These are phyloP conservation scores for Vitis hybrid DNA, from an alignment of 177 flowering plant species.

Conservation along the genomic window DNA sequence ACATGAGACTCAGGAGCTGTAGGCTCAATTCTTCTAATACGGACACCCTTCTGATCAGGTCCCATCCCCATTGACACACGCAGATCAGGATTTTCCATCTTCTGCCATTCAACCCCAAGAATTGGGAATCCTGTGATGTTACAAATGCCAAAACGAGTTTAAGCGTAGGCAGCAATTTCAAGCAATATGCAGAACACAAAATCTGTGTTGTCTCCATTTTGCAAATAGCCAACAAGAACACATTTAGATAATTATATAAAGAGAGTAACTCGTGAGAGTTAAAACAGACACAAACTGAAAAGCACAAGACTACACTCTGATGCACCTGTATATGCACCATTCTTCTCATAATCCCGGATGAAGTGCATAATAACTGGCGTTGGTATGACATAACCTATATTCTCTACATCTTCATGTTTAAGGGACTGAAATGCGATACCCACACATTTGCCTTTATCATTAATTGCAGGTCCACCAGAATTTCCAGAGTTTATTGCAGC, in stretches of 20 bases:
- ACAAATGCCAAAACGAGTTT: neutral
- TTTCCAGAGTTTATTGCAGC: slow-evolving; percentile 99
- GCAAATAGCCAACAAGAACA: no score
- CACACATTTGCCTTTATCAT: slow-evolving; percentile 88
- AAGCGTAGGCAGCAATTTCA: neutral
- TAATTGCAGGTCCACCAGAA: slow-evolving; percentile 99
- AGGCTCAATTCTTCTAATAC: slow-evolving; percentile 87
- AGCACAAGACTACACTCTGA: neutral
- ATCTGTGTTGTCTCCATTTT: neutral
- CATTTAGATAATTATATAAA: no score
- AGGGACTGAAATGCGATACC: slow-evolving; percentile 99
- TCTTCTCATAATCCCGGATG: slow-evolving; percentile 88
- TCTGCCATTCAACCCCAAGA: slow-evolving; percentile 98
- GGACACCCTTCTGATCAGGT: slow-evolving; percentile 89
- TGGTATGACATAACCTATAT: slow-evolving; percentile 98
- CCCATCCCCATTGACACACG: slow-evolving; percentile 90
- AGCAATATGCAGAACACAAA: neutral
- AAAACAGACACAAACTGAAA: neutral
- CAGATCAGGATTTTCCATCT: slow-evolving; percentile 98
- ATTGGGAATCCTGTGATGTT: slow-evolving; percentile 78
- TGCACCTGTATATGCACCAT: slow-evolving; percentile 87
- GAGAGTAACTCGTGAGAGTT: no score
- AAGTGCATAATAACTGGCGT: slow-evolving; percentile 96
- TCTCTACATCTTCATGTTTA: slow-evolving; percentile 94
- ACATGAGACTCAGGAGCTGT: slow-evolving; percentile 82